Evolutionary conservation across 2,329 filamentous ascomycete genomes (phyloP).

Genomic region (Bipolaris bicolor): DNA sequence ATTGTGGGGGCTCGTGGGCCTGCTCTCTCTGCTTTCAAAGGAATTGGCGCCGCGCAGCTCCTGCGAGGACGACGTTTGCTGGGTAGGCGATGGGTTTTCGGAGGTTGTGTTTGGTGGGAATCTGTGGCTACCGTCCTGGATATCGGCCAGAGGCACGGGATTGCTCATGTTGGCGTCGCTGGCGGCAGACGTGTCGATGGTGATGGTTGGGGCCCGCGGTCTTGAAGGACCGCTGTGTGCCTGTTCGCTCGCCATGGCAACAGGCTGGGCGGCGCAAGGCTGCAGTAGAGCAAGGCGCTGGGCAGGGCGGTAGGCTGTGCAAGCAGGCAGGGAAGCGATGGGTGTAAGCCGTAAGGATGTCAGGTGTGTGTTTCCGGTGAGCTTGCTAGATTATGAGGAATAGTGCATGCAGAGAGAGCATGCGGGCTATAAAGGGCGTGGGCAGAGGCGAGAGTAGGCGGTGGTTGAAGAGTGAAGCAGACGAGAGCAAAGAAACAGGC

Average conservation of each 20-base stretch:
- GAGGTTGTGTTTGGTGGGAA: slow-evolving; percentile 31
- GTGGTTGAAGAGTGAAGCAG: not conserved
- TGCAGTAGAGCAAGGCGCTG: slow-evolving; percentile 10
- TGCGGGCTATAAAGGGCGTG: slow-evolving; percentile 13
- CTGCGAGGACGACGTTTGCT: slow-evolving; percentile 40
- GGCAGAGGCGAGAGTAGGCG: slow-evolving; percentile 14
- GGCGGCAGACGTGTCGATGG: slow-evolving; percentile 58
- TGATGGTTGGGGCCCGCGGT: slow-evolving; percentile 58
- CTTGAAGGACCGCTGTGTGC: slow-evolving; percentile 41
- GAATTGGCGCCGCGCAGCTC: slow-evolving; percentile 64
- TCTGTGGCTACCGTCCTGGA: slow-evolving; percentile 36
- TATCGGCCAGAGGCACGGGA: slow-evolving; percentile 43
- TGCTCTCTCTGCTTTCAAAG: slow-evolving; percentile 68
- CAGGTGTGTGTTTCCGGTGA: slow-evolving; percentile 41
- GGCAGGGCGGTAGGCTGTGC: slow-evolving; percentile 7
- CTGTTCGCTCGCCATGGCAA: slow-evolving; percentile 39
- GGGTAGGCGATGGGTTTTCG: slow-evolving; percentile 36
- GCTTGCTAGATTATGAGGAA: slow-evolving; percentile 19
- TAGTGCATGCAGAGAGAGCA: slow-evolving; percentile 31
- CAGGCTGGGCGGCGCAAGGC: slow-evolving; percentile 25
- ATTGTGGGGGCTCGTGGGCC: slow-evolving; percentile 71
- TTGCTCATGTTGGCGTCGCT: slow-evolving; percentile 44
- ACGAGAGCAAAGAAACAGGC: not conserved
- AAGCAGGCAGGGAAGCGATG: slow-evolving; percentile 22
- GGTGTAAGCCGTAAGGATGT: slow-evolving; percentile 35